Evolutionary conservation across 495 filamentous ascomycete genomes (phyloP).

Genomic region (Antarctomyces pellizariae): DNA sequence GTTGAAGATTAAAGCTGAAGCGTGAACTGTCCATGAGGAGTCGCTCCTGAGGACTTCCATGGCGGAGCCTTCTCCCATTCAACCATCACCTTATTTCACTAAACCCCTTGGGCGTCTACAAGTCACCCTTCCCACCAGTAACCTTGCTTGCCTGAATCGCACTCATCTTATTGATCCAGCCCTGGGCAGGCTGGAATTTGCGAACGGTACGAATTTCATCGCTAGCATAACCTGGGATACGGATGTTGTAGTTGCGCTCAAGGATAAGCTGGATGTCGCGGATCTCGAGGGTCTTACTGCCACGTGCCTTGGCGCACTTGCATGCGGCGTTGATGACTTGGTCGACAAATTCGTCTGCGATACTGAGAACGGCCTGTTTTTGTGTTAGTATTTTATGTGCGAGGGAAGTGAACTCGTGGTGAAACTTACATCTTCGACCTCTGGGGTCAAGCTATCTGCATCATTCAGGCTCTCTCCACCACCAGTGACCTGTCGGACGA

Average conservation of each 20-base stretch:
- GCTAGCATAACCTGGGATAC: constrained; percentile 79
- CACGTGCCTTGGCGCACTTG: constrained; percentile 74
- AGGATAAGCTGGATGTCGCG: constrained; percentile 87
- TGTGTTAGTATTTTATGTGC: constrained; percentile 7
- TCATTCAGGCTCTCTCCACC: constrained; percentile 44
- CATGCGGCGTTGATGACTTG: constrained; percentile 69
- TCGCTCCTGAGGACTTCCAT: no score
- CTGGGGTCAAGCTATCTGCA: constrained; percentile 49
- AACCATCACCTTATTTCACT: neutral
- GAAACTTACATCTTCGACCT: constrained; percentile 71
- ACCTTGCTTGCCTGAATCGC: constrained; percentile 84
- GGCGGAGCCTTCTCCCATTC: no score
- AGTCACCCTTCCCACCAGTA: constrained; percentile 29
- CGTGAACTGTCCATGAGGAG: no score
- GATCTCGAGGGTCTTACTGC: constrained; percentile 71
- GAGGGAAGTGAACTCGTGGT: constrained; percentile 4
- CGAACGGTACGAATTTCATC: constrained; percentile 87
- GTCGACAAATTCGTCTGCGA: constrained; percentile 90
- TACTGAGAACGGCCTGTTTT: constrained; percentile 52
- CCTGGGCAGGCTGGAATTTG: constrained; percentile 65
- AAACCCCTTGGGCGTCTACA: constrained; percentile 10
- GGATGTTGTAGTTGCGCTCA: constrained; percentile 94
- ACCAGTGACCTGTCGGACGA: constrained; percentile 82
- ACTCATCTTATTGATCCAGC: constrained; percentile 89
- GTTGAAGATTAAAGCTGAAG: neutral